phyloP scores from a whole-genome alignment of 345 rosid genomes.

The Populus deltoides region DNA sequence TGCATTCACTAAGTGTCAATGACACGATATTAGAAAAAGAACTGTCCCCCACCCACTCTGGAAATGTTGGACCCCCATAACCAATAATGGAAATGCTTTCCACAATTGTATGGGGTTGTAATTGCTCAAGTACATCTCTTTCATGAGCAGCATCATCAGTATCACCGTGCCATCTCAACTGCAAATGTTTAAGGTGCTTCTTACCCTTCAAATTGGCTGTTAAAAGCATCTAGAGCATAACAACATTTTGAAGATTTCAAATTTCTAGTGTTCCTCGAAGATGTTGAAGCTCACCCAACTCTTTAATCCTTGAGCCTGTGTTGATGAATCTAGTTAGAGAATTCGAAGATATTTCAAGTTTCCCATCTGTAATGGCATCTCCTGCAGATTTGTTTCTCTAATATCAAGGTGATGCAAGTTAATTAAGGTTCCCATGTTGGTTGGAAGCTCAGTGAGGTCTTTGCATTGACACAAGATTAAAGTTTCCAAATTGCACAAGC shows the following conservation, averaged over 20 bases:
- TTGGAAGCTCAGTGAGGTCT: conserved; percentile 1
- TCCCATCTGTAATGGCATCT: not conserved
- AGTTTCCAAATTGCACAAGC: conserved; percentile 11
- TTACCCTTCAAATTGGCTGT: not conserved
- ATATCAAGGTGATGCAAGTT: conserved; percentile 6
- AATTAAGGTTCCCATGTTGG: not conserved
- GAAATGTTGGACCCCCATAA: not conserved
- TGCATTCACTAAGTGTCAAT: not conserved
- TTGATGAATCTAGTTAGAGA: not conserved
- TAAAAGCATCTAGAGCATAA: not conserved
- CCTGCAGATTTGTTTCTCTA: conserved; percentile 1
- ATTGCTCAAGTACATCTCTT: not conserved
- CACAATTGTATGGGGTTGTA: not conserved
- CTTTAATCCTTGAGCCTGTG: not conserved
- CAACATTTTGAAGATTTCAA: conserved; percentile 7
- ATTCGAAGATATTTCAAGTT: not conserved
- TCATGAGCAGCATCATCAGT: not conserved
- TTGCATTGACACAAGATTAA: conserved; percentile 8
- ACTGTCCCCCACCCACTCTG: not conserved
- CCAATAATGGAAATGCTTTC: not conserved
- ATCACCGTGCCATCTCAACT: conserved; percentile 1
- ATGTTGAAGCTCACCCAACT: not conserved
- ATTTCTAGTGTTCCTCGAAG: not conserved
- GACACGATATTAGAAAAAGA: not conserved
- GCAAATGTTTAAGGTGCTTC: not conserved